Percentiles rank a stretch among this genome's conserved stretches.
phyloP scores from a whole-genome alignment of 2,329 filamentous ascomycete species.

The Cercospora sp. region DNA sequence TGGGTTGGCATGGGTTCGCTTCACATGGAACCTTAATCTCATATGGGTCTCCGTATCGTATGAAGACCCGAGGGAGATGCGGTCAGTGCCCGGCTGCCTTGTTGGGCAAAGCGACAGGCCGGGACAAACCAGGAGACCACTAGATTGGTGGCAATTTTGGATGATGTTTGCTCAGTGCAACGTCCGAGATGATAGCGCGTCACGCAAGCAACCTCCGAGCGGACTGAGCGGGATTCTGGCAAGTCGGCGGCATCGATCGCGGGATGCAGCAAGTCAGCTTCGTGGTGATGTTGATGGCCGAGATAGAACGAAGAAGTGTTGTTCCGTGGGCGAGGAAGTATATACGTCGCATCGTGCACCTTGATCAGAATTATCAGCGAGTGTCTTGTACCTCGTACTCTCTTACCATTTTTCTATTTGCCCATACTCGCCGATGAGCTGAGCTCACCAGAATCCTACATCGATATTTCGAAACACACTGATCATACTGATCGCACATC shows the following conservation, averaged over 20 bases:
- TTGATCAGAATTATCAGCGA: neutral
- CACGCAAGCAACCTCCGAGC: neutral
- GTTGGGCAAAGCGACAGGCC: neutral
- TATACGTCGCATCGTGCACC: neutral
- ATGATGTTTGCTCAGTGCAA: neutral
- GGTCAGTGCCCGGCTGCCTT: neutral
- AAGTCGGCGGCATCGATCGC: neutral
- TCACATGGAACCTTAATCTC: neutral
- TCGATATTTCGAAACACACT: neutral
- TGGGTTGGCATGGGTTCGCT: neutral
- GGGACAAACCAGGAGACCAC: neutral
- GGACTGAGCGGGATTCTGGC: neutral
- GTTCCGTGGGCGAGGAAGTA: neutral
- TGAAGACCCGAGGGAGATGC: neutral
- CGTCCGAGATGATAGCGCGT: neutral
- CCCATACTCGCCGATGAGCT: neutral
- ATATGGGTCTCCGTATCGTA: neutral
- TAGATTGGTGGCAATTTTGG: neutral
- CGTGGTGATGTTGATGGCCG: neutral
- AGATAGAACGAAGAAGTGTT: neutral
- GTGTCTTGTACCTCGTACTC: neutral
- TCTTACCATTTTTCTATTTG: neutral
- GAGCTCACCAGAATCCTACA: neutral
- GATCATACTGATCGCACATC: neutral
- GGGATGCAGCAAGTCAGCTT: neutral